phyloP scores from a whole-genome alignment of 192 early-diverging fungal genomes.

The Globomyces pollinis-pini region DNA sequence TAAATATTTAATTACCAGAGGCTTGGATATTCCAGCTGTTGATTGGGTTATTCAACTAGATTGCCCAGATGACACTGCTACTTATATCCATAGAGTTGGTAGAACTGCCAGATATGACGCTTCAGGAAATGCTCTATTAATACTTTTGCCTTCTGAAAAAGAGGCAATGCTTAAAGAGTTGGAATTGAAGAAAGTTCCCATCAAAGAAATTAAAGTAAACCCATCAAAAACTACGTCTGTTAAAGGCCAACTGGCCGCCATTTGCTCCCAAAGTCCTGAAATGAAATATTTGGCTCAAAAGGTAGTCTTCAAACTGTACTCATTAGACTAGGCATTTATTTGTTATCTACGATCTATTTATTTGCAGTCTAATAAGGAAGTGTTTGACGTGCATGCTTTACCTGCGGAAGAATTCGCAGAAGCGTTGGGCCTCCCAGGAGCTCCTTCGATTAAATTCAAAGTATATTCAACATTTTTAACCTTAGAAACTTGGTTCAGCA shows the following conservation, averaged over 20 bases:
- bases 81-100: constrained; percentile 97
- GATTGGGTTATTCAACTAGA: constrained; percentile 99
- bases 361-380: constrained; percentile 80
- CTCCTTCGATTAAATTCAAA: constrained; percentile 87
- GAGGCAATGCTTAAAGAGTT: constrained; percentile 71
- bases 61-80: constrained; percentile 92
- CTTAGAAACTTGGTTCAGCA: constrained; percentile 44
- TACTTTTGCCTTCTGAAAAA: constrained; percentile 83
- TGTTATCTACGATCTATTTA: constrained; percentile 90
- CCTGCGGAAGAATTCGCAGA: constrained; percentile 84
- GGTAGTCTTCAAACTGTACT: constrained; percentile 25
- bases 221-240: constrained; percentile 73
- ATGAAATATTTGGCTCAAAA: constrained; percentile 97
- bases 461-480: no score
- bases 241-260: constrained; percentile 73
- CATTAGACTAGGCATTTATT: constrained; percentile 66
- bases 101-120: constrained; percentile 93
- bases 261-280: constrained; percentile 89
- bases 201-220: constrained; percentile 85
- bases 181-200: constrained; percentile 69
- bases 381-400: constrained; percentile 81
- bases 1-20: constrained; percentile 27
- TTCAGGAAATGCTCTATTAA: constrained; percentile 75
- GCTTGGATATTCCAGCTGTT: constrained; percentile 95
- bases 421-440: constrained; percentile 86